A percentile compares a stretch with the other conserved stretches of the same genome.
phyloP scores from a whole-genome alignment of 1,284 basidiomycete genomes.

The Ganoderma multipileum region DNA sequence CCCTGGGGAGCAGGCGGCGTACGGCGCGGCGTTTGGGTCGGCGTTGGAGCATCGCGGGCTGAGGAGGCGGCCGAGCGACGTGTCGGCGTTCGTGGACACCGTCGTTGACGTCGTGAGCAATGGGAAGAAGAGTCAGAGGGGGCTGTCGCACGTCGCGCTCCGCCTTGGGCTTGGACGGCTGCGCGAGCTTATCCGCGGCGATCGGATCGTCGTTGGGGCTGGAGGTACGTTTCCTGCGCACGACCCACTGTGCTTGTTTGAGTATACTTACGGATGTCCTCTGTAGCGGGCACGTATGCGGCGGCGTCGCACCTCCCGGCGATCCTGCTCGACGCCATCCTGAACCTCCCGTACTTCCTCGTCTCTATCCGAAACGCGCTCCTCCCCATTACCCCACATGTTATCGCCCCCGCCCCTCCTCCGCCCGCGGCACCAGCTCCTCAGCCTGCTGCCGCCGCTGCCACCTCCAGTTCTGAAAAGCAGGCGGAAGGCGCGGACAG shows the following conservation, averaged over 20 bases:
- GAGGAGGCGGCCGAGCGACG: constrained; percentile 58
- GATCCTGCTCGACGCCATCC: constrained; percentile 64
- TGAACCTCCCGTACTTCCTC: constrained; percentile 71
- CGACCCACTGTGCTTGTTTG: constrained; percentile 2
- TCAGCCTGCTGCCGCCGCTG: constrained; percentile 15
- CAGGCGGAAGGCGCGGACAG: constrained; percentile 36
- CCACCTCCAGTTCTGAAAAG: constrained; percentile 18
- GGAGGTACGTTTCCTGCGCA: constrained; percentile 58
- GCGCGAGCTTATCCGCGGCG: constrained; percentile 62
- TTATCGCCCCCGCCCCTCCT: constrained; percentile 19
- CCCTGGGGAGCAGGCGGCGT: constrained; percentile 70
- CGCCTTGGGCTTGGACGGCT: constrained; percentile 52
- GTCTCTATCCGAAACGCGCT: constrained; percentile 67
- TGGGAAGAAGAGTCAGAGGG: constrained; percentile 49
- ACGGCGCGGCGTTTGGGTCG: constrained; percentile 68
- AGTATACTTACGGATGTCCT: constrained; percentile 3
- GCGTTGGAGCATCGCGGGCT: constrained; percentile 49
- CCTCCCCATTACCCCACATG: constrained; percentile 54
- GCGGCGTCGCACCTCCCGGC: constrained; percentile 74
- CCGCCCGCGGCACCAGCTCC: constrained; percentile 20
- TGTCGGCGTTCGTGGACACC: constrained; percentile 62
- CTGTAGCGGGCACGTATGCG: constrained; percentile 67
- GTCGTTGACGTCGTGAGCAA: constrained; percentile 64
- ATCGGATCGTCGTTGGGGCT: constrained; percentile 73
- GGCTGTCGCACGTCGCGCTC: constrained; percentile 46